Evolutionary conservation across 2,329 filamentous ascomycete species (phyloP).

Genomic region (Sporothrix pallida): DNA sequence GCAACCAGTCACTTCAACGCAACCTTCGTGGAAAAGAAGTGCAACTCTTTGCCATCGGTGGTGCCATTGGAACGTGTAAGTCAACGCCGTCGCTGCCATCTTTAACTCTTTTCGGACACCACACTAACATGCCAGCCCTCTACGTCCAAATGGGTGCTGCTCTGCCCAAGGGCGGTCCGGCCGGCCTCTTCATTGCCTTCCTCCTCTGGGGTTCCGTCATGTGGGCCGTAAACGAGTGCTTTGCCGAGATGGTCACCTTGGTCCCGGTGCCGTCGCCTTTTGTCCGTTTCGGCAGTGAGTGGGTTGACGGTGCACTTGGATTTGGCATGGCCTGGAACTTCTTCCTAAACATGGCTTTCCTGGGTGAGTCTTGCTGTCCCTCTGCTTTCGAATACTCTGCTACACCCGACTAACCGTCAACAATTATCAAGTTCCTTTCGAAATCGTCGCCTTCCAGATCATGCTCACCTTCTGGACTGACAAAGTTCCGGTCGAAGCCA

Average conservation of each 20-base stretch:
- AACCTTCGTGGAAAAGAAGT: slow-evolving; percentile 35
- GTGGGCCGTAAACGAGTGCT: slow-evolving; percentile 59
- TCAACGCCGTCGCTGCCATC: too few species aligned
- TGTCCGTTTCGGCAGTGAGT: slow-evolving; percentile 65
- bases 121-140: slow-evolving; percentile 48
- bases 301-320: slow-evolving; percentile 52
- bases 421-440: slow-evolving; percentile 34
- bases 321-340: slow-evolving; percentile 58
- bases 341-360: slow-evolving; percentile 58
- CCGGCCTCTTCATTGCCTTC: slow-evolving; percentile 64
- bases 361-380: slow-evolving; percentile 40
- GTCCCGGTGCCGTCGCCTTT: slow-evolving; percentile 79
- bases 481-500: slow-evolving; percentile 47
- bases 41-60: slow-evolving; percentile 59
- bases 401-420: not conserved
- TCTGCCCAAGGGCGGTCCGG: slow-evolving; percentile 64
- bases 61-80: slow-evolving; percentile 62
- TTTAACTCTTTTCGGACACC: not conserved
- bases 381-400: not conserved
- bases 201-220: slow-evolving; percentile 62
- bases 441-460: slow-evolving; percentile 66
- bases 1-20: slow-evolving; percentile 34
- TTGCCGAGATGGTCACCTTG: slow-evolving; percentile 79
- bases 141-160: slow-evolving; percentile 65
- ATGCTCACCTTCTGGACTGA: slow-evolving; percentile 63